Conservation (phyloP, 2,329 filamentous ascomycete species). For the Teratosphaeria pseudoeucalypti region DNA sequence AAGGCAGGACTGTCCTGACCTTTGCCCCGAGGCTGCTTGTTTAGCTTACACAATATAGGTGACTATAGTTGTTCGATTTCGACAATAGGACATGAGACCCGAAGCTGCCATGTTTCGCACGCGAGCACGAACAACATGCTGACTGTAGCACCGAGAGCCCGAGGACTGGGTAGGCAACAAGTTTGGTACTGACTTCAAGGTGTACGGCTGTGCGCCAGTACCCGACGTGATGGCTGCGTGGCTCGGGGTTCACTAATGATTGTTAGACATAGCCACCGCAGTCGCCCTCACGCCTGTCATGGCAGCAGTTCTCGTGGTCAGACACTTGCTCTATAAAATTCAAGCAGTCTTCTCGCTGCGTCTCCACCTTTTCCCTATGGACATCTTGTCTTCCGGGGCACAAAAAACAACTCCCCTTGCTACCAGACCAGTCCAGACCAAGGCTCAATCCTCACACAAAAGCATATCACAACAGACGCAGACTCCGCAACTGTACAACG, state of each 20-base stretch:
- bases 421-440: not conserved
- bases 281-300: not conserved
- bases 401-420: not conserved
- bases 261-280: not conserved
- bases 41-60: not conserved
- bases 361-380: not conserved
- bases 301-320: not conserved
- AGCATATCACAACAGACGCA: not conserved
- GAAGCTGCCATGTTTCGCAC: not conserved
- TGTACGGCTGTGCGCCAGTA: not conserved
- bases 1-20: not conserved
- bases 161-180: not conserved
- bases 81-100: not conserved
- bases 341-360: not conserved
- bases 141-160: not conserved
- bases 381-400: not conserved
- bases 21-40: not conserved
- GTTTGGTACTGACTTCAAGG: not conserved
- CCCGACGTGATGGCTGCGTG: not conserved
- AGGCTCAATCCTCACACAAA: not conserved
- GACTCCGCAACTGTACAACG: not conserved
- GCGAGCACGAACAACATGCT: not conserved
- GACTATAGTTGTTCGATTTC: not conserved
- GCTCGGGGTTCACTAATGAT: not conserved
- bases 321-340: not conserved